Evolutionary conservation across 768 basidiomycete genomes (phyloP).

Genomic region (Rhizopogon sp.): DNA sequence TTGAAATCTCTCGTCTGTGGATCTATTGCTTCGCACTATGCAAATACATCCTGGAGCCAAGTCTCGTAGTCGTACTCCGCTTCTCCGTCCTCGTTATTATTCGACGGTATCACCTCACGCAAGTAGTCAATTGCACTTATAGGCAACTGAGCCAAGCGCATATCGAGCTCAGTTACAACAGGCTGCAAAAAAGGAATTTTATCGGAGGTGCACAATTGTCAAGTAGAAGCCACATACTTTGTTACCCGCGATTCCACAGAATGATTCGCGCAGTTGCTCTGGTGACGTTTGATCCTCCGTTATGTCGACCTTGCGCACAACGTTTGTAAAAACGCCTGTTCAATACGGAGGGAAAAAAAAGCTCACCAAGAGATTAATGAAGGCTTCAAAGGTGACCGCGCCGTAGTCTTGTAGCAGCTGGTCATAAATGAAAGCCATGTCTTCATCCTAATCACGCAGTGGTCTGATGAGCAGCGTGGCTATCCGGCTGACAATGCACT

Average conservation of each 20-base stretch:
- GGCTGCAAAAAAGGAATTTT: conserved; percentile 43
- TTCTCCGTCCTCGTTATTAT: conserved; percentile 49
- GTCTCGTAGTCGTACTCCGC: conserved; percentile 75
- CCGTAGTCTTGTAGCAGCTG: conserved; percentile 80
- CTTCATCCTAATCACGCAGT: conserved; percentile 58
- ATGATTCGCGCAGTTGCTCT: conserved; percentile 88
- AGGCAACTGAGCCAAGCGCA: conserved; percentile 80
- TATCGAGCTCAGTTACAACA: conserved; percentile 90
- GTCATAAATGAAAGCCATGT: conserved; percentile 79
- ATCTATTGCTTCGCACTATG: conserved; percentile 25
- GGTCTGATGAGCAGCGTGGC: not conserved
- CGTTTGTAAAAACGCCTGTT: not conserved
- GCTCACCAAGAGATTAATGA: conserved; percentile 85
- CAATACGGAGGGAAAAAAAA: not conserved
- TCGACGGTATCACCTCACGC: conserved; percentile 71
- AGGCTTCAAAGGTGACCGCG: conserved; percentile 88
- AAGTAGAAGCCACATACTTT: conserved; percentile 51
- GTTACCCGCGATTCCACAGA: conserved; percentile 85
- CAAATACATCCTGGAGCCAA: conserved; percentile 80
- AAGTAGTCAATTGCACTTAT: conserved; percentile 74
- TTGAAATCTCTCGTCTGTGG: not conserved
- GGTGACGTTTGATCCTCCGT: conserved; percentile 93
- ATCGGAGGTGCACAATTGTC: not conserved
- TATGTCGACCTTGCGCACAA: conserved; percentile 71
- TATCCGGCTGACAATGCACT: conserved; percentile 12